Evolutionary conservation across 305 asterid genomes (phyloP).

Genomic region (Solanum hybrid): DNA sequence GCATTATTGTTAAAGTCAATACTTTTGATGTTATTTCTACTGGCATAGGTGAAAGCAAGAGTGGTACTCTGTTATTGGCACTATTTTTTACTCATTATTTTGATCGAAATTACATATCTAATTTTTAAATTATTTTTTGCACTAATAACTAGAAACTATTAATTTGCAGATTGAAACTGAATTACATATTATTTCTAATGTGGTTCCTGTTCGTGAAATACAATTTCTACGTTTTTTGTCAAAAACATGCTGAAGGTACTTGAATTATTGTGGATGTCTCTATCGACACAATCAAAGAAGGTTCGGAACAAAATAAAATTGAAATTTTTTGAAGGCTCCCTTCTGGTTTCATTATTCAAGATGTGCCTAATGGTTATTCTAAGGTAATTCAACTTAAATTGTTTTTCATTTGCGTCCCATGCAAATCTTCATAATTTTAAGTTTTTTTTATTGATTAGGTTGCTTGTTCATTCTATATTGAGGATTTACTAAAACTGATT

Average conservation of each 20-base stretch:
- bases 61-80: not conserved
- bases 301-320: constrained; percentile 7
- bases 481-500: no score
- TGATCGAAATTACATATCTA: no score
- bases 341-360: constrained; percentile 58
- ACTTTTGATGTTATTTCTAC: not conserved
- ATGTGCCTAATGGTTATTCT: constrained; percentile 41
- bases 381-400: constrained; percentile 27
- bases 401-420: not conserved
- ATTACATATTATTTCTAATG: no score
- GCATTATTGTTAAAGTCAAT: not conserved
- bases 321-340: constrained; percentile 48
- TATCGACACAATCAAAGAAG: constrained; percentile 26
- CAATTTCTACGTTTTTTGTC: constrained; percentile 26
- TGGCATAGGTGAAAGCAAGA: not conserved
- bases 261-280: constrained; percentile 73
- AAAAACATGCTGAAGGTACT: constrained; percentile 42
- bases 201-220: no score
- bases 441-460: no score
- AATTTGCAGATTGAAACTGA: no score
- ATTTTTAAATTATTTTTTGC: no score
- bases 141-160: no score
- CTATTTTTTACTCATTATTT: no score
- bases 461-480: no score
- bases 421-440: not conserved